phyloP scores from a whole-genome alignment of 495 filamentous ascomycete species.

The Sordaria brevicollis region DNA sequence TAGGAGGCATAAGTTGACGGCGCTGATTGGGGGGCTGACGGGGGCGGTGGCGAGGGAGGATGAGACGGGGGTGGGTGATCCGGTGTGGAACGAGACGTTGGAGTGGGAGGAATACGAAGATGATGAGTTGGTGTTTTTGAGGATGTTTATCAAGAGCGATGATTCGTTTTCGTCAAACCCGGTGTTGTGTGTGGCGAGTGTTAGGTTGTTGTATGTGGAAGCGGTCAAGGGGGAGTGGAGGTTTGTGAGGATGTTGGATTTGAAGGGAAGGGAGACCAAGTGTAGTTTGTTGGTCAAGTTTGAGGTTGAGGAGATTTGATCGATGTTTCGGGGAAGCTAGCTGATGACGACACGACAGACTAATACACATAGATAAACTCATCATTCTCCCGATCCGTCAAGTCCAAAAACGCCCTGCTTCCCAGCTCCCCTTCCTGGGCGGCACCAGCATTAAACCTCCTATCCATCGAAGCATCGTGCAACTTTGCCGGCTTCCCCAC shows the following conservation, averaged over 20 bases:
- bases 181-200: slow-evolving; percentile 34
- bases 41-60: slow-evolving; percentile 2
- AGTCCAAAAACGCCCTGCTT: slow-evolving; percentile 38
- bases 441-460: slow-evolving; percentile 12
- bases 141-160: slow-evolving; percentile 44
- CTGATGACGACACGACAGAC: not conserved
- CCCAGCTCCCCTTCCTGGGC: slow-evolving; percentile 9
- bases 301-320: slow-evolving; percentile 28
- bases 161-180: slow-evolving; percentile 41
- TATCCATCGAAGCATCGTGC: slow-evolving; percentile 46
- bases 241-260: slow-evolving; percentile 43
- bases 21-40: slow-evolving; percentile 19
- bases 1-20: slow-evolving; percentile 33
- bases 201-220: slow-evolving; percentile 35
- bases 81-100: slow-evolving; percentile 41
- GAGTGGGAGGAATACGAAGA: slow-evolving; percentile 48
- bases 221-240: slow-evolving; percentile 31
- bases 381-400: slow-evolving; percentile 55
- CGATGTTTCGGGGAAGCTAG: not conserved
- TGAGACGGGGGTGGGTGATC: slow-evolving; percentile 35
- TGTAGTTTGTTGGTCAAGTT: slow-evolving; percentile 43
- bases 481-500: slow-evolving; percentile 49
- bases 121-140: slow-evolving; percentile 41
- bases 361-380: slow-evolving; percentile 60
- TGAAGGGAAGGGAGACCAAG: slow-evolving; percentile 40